phyloP scores from a whole-genome alignment of 768 basidiomycete genomes.

The Serendipita vermifera region DNA sequence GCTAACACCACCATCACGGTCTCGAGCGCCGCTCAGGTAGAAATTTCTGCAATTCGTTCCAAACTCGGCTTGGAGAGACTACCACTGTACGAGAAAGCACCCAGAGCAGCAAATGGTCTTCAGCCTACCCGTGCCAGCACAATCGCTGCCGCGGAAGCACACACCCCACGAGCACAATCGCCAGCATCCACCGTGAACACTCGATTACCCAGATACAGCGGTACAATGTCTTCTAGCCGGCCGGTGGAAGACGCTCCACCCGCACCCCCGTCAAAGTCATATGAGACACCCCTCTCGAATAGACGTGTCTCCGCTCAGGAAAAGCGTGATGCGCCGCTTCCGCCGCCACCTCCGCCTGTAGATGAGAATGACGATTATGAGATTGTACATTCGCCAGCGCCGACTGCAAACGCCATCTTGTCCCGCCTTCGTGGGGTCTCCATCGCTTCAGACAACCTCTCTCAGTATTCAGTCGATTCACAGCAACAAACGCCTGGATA shows the following conservation, averaged over 20 bases:
- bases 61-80: conserved; percentile 9
- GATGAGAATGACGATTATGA: conserved; percentile 1
- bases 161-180: conserved; percentile 1
- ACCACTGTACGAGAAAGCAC: conserved; percentile 5
- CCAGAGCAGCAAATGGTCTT: conserved; percentile 4
- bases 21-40: background rate
- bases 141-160: background rate
- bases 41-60: background rate
- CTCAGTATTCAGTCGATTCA: background rate
- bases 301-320: background rate
- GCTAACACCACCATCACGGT: conserved; percentile 7
- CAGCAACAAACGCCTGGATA: too few relatives aligned
- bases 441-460: background rate
- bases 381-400: background rate
- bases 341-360: conserved; percentile 3
- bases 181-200: background rate
- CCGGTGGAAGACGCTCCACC: background rate
- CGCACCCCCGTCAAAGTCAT: too few relatives aligned
- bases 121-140: background rate
- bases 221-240: background rate
- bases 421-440: conserved; percentile 1
- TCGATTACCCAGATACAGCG: background rate
- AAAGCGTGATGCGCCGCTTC: conserved; percentile 5
- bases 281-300: background rate
- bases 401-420: conserved; percentile 2